phyloP scores from a whole-genome alignment of 768 basidiomycete species.

The Lactarius tabidus region DNA sequence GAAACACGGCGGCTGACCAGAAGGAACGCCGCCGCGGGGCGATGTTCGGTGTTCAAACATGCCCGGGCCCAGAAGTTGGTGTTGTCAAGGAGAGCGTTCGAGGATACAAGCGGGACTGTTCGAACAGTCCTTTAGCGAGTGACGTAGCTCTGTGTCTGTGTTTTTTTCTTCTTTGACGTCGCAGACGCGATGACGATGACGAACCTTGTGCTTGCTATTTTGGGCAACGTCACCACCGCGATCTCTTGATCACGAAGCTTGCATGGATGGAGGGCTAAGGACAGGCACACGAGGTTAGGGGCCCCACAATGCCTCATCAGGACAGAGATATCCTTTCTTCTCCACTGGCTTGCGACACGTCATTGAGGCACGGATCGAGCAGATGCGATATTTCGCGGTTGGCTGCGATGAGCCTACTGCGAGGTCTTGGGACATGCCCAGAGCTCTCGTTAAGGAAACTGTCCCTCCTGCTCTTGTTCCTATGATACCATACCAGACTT shows the following conservation, averaged over 20 bases:
- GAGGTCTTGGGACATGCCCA: background rate
- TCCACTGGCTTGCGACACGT: slow-evolving; percentile 15
- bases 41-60: background rate
- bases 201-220: background rate
- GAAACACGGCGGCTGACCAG: background rate
- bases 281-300: background rate
- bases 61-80: background rate
- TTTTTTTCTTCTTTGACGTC: background rate
- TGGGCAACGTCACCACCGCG: background rate
- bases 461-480: background rate
- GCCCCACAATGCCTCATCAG: slow-evolving; percentile 6
- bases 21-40: background rate
- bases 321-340: background rate
- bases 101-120: background rate
- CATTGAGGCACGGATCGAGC: background rate
- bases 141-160: background rate
- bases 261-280: no score
- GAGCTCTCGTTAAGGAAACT: background rate
- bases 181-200: background rate
- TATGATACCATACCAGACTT: background rate
- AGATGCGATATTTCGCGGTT: background rate
- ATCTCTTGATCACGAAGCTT: background rate
- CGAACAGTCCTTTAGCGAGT: background rate
- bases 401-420: background rate
- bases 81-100: background rate